phyloP scores from a whole-genome alignment of 192 early-diverging fungal genomes.

The Backusella parvicylindrica region DNA sequence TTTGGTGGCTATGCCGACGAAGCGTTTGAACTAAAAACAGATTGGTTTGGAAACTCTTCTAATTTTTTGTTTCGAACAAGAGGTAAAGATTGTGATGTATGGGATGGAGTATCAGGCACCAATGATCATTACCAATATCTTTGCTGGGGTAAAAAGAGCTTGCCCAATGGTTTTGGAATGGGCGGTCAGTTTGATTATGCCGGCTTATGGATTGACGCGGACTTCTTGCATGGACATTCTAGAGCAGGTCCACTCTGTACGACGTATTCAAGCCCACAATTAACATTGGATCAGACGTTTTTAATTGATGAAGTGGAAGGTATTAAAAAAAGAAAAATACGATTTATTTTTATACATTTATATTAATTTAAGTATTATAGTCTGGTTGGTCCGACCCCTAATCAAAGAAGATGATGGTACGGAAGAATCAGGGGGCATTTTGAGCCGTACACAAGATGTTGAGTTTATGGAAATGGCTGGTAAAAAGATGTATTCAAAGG shows the following conservation, averaged over 20 bases:
- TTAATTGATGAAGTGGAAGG: conserved; percentile 65
- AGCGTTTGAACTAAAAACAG: conserved; percentile 51
- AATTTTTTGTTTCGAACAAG: conserved; percentile 56
- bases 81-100: not conserved
- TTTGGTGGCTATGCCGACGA: conserved; percentile 68
- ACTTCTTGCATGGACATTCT: conserved; percentile 59
- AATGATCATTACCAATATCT: conserved; percentile 76
- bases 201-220: conserved; percentile 66
- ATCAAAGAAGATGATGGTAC: conserved; percentile 39
- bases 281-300: conserved; percentile 55
- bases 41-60: conserved; percentile 57
- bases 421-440: conserved; percentile 45
- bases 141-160: conserved; percentile 66
- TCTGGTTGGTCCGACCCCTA: conserved; percentile 63
- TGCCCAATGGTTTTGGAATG: conserved; percentile 72
- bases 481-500: conserved; percentile 67
- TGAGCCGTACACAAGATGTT: conserved; percentile 65
- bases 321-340: conserved; percentile 14
- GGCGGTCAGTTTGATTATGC: conserved; percentile 74
- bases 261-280: conserved; percentile 56
- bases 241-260: conserved; percentile 55
- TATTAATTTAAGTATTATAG: conserved; percentile 27
- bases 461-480: conserved; percentile 72
- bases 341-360: not conserved
- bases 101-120: conserved; percentile 38